Percentiles rank a stretch among this genome's conserved stretches.
Evolutionary conservation across 2,329 filamentous ascomycete species (phyloP).

Genomic region (Tolypocladium cylindrosporum): DNA sequence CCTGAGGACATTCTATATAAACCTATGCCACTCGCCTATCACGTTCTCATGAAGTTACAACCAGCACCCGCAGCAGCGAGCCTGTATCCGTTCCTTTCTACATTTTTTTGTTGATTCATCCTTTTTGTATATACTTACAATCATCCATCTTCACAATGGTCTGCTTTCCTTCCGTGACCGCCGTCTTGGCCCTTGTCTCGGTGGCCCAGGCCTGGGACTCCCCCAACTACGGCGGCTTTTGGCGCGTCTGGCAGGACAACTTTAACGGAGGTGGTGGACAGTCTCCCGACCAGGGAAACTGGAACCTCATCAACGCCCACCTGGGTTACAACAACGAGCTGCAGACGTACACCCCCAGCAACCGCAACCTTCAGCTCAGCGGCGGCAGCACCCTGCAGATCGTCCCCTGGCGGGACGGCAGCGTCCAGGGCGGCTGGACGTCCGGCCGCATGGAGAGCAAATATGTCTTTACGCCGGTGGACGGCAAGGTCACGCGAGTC

Average conservation of each 20-base stretch:
- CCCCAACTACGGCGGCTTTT: constrained; percentile 29
- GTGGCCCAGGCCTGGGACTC: constrained; percentile 24
- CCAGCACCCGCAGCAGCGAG: neutral
- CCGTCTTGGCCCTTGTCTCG: constrained; percentile 18
- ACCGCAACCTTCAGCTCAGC: constrained; percentile 38
- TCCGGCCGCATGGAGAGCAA: constrained; percentile 44
- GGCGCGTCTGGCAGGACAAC: constrained; percentile 30
- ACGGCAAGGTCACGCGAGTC: constrained; percentile 34
- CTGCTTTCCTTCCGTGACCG: constrained; percentile 9
- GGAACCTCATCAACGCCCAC: constrained; percentile 30
- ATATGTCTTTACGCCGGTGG: constrained; percentile 32
- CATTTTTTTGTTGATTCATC: neutral
- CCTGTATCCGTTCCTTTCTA: neutral
- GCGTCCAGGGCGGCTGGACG: constrained; percentile 34
- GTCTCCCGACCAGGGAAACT: constrained; percentile 23
- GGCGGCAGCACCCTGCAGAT: constrained; percentile 41
- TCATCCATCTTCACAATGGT: constrained; percentile 11
- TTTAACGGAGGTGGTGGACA: constrained; percentile 28
- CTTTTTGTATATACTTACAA: neutral
- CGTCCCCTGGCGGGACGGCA: constrained; percentile 31
- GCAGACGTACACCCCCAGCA: constrained; percentile 36
- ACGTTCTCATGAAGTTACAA: too few species aligned
- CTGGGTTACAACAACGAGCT: constrained; percentile 41
- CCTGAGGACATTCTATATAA: neutral
- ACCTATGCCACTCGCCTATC: neutral